A percentile compares a stretch with the other conserved stretches of the same genome.
Conservation (phyloP, 176 grass and related monocot species). For the Carex kokanica region DNA sequence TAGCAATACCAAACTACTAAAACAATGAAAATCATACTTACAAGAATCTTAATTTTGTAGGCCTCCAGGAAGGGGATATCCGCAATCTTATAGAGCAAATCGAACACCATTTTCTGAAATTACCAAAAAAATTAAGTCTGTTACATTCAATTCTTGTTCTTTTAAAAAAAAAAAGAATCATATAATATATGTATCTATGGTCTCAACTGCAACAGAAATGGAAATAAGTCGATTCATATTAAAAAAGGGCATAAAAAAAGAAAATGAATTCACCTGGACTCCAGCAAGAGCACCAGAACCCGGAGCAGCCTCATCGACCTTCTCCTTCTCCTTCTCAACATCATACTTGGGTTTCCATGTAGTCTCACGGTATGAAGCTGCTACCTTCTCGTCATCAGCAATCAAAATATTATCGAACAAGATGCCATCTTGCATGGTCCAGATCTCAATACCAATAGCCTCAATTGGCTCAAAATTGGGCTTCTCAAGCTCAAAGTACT, state of each 20-base stretch:
- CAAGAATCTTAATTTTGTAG: slow-evolving; percentile 91
- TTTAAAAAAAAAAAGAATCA: not conserved
- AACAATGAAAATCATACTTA: slow-evolving; percentile 28
- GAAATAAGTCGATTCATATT: not conserved
- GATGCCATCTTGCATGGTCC: slow-evolving; percentile 98
- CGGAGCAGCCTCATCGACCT: slow-evolving; percentile 45
- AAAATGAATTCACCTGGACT: slow-evolving; percentile 55
- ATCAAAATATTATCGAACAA: slow-evolving; percentile 94
- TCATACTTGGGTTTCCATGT: slow-evolving; percentile 94
- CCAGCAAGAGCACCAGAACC: slow-evolving; percentile 51
- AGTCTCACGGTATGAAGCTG: slow-evolving; percentile 55
- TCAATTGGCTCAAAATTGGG: slow-evolving; percentile 76
- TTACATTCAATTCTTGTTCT: not conserved
- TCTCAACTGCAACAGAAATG: not conserved
- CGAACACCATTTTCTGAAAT: slow-evolving; percentile 91
- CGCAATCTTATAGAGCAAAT: slow-evolving; percentile 68
- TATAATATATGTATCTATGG: not conserved
- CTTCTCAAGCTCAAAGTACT: slow-evolving; percentile 81
- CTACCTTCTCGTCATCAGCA: slow-evolving; percentile 72
- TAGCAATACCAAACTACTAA: not conserved
- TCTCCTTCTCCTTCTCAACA: slow-evolving; percentile 95
- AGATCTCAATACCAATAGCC: slow-evolving; percentile 97
- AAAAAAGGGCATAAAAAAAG: not conserved
- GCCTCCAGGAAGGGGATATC: slow-evolving; percentile 70
- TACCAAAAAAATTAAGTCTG: not conserved